phyloP scores from a whole-genome alignment of 1,284 basidiomycete genomes.

The Chondrostereum purpureum region DNA sequence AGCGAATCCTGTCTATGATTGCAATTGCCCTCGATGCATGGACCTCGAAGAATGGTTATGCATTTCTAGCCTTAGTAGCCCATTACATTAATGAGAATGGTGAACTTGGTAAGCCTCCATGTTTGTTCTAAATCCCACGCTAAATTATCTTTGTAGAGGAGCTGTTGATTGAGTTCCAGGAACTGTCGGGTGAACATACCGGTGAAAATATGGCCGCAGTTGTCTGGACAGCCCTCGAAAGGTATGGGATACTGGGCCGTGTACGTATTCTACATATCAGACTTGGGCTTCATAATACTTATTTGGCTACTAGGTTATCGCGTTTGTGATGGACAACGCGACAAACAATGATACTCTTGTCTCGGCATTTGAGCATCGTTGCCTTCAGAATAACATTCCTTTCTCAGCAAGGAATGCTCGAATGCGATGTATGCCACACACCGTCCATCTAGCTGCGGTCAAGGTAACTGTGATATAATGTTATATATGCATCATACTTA shows the following conservation, averaged over 20 bases:
- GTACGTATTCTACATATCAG: conserved; percentile 7
- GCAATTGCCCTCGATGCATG: conserved; percentile 21
- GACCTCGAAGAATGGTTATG: conserved; percentile 20
- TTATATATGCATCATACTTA: background rate
- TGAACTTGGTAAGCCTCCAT: conserved; percentile 5
- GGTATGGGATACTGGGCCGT: conserved; percentile 7
- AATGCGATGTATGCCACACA: conserved; percentile 10
- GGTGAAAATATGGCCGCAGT: conserved; percentile 16
- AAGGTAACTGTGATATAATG: conserved; percentile 3
- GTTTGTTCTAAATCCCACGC: background rate
- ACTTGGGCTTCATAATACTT: background rate
- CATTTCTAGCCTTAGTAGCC: conserved; percentile 19
- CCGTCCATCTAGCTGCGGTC: conserved; percentile 9
- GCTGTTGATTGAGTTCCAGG: conserved; percentile 11
- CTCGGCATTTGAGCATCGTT: conserved; percentile 5
- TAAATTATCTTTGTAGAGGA: conserved; percentile 1
- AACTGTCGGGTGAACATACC: conserved; percentile 15
- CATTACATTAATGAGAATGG: conserved; percentile 20
- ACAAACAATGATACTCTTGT: conserved; percentile 17
- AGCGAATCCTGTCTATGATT: conserved; percentile 17
- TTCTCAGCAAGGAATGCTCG: conserved; percentile 5
- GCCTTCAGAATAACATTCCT: background rate
- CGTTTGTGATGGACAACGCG: conserved; percentile 15
- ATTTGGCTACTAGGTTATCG: conserved; percentile 11
- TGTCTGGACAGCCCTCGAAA: conserved; percentile 13